Evolutionary conservation across 768 basidiomycete species (phyloP).

Genomic region (Mycena alexandri): DNA sequence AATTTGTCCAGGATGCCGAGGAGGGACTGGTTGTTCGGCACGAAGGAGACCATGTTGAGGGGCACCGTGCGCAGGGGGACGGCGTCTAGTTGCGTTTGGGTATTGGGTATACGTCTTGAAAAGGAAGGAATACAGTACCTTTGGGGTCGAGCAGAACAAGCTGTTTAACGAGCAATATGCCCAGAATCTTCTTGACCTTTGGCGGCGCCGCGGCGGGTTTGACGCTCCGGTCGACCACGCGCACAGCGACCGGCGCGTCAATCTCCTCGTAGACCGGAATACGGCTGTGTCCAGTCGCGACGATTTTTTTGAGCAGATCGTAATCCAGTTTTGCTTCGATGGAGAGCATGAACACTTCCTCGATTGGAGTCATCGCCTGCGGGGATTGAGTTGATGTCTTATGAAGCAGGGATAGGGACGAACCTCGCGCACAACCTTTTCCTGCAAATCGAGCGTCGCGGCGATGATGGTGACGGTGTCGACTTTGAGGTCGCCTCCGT

Average conservation of each 20-base stretch:
- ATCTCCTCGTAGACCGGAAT: slow-evolving; percentile 88
- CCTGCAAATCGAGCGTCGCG: slow-evolving; percentile 89
- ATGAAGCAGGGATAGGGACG: slow-evolving; percentile 1
- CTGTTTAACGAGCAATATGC: slow-evolving; percentile 90
- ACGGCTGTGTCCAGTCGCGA: slow-evolving; percentile 84
- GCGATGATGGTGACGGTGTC: slow-evolving; percentile 94
- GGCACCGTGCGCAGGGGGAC: slow-evolving; percentile 86
- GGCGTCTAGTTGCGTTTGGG: slow-evolving; percentile 64
- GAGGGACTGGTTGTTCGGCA: slow-evolving; percentile 87
- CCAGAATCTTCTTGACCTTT: slow-evolving; percentile 86
- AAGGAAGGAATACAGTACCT: slow-evolving; percentile 52
- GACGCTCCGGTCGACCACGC: slow-evolving; percentile 11
- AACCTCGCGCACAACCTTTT: slow-evolving; percentile 83
- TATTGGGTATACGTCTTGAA: background rate
- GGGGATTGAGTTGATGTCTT: background rate
- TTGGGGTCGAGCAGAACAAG: slow-evolving; percentile 90
- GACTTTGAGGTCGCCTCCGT: slow-evolving; percentile 86
- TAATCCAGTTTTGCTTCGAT: slow-evolving; percentile 88
- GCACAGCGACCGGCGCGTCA: slow-evolving; percentile 54
- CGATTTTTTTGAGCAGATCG: slow-evolving; percentile 79
- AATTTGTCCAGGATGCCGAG: slow-evolving; percentile 91
- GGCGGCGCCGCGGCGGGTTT: slow-evolving; percentile 38
- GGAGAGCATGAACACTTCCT: slow-evolving; percentile 87
- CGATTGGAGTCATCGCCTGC: slow-evolving; percentile 86
- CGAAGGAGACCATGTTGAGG: slow-evolving; percentile 87